Conservation (phyloP, 139 green algal species). For the Volvox africanus region DNA sequence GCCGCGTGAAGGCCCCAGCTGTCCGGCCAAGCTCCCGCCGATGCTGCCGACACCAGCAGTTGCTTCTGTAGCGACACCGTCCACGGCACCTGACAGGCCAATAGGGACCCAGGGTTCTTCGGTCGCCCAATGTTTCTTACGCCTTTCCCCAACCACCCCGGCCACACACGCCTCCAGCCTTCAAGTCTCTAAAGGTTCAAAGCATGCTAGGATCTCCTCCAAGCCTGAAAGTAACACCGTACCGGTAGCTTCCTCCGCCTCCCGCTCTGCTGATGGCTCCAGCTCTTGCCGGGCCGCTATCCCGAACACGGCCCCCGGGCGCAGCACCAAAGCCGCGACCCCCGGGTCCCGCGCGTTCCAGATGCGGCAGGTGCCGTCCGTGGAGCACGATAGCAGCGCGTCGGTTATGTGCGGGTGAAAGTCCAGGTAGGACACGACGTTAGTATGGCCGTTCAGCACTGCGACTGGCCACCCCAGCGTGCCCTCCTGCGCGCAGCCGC, state of each 20-base stretch:
- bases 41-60: background rate
- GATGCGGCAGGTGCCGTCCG: slow-evolving; percentile 82
- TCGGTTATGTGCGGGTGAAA: slow-evolving; percentile 70
- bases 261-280: background rate
- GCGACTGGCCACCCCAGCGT: slow-evolving; percentile 69
- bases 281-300: background rate
- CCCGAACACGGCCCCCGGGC: slow-evolving; percentile 43
- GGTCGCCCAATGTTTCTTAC: no score
- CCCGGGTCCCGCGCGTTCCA: slow-evolving; percentile 70
- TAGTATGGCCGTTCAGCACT: slow-evolving; percentile 76
- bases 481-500: slow-evolving; percentile 18
- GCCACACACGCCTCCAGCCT: no score
- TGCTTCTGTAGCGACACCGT: background rate
- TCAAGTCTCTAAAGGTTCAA: no score
- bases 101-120: no score
- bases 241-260: background rate
- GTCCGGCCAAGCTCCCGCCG: background rate
- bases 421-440: slow-evolving; percentile 71
- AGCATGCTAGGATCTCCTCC: no score
- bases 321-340: slow-evolving; percentile 59
- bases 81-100: background rate
- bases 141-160: no score
- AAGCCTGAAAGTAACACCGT: background rate
- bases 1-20: background rate
- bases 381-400: slow-evolving; percentile 78